phyloP scores from a whole-genome alignment of 1,284 basidiomycete species.

The Flammula alnicola region DNA sequence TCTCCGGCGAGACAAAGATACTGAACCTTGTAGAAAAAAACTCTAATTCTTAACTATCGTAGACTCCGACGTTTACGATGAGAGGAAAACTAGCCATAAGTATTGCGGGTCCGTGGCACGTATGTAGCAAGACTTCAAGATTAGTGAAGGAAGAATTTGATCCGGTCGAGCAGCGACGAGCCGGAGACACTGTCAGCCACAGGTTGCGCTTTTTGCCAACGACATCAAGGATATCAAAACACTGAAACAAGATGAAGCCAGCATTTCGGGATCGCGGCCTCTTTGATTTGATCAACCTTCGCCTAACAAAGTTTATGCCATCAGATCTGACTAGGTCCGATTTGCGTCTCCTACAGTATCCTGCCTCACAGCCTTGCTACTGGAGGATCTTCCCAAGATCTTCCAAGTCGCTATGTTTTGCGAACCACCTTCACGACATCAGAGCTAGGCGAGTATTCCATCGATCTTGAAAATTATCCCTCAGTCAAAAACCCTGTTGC shows the following conservation, averaged over 20 bases:
- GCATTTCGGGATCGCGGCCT: conserved; percentile 17
- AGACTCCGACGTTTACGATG: neutral
- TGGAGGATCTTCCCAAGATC: conserved; percentile 25
- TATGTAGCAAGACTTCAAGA: neutral
- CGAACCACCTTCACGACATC: conserved; percentile 34
- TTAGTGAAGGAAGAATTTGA: conserved; percentile 4
- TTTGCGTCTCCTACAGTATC: conserved; percentile 14
- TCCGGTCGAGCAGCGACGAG: conserved; percentile 13
- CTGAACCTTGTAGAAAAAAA: too few relatives aligned
- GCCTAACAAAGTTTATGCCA: conserved; percentile 7
- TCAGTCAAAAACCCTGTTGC: conserved; percentile 20
- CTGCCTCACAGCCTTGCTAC: conserved; percentile 33
- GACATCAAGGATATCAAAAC: conserved; percentile 11
- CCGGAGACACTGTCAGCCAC: conserved; percentile 11
- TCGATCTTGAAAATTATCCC: conserved; percentile 14
- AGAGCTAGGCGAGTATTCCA: conserved; percentile 16
- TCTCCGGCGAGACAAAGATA: neutral
- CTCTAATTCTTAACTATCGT: too few relatives aligned
- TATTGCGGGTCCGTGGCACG: neutral
- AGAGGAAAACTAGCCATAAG: neutral
- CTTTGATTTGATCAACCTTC: conserved; percentile 6
- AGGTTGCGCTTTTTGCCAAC: conserved; percentile 5
- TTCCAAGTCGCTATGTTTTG: conserved; percentile 32
- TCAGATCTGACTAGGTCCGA: conserved; percentile 15
- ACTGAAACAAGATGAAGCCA: conserved; percentile 16